Base-by-base conservation (phyloP, 2,329 filamentous ascomycete species). In the Geosmithia morbida region DNA sequence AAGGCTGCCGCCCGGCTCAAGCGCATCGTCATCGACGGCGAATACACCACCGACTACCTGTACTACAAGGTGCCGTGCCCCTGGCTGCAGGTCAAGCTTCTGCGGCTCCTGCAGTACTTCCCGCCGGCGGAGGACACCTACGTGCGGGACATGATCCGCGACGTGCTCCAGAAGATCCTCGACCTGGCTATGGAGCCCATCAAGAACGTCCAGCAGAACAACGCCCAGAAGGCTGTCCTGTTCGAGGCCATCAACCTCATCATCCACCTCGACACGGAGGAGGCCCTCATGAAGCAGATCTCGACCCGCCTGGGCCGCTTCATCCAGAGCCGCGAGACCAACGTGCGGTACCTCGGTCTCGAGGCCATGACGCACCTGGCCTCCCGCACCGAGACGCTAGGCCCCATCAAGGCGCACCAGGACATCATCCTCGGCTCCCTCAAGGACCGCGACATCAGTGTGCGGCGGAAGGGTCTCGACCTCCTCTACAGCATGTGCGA, bases 51-150 rank as follows among this genome's bases (percentile, higher is more conserved):
- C 48, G 92, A 97, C 61, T 98, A 98, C 61, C 77, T 96, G 22
- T 98, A 98, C 69, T 98, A 98, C 72, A 96, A 96, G 59, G 92
- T 98, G n/a, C 92, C 92, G 1, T 98, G 92, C 60, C 92, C 92
- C 2, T 98, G 92, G 92, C 81, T 98, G 49, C 89, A 97, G 66
- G 85, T 97, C 58, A 98, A 98, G 68, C 74, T 98, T 17, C 67
- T 98, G 54, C 81, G 89, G 51, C 67, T 98, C 51, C 72, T 98
- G 53, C 92, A 98, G 65, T 98, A 97, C 63, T 98, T 95, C 64
- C 85, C 89, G 22, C 90, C 92, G 43, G 94, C 92, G 61, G 90
- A 97, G 58, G 92, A 98, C 61, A 88, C 84, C 30, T 87, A 96
- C 61, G 81, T 95, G 41, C 85, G 90, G 48, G 83, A 87, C 43